These are phyloP conservation scores for Amphicarpaea edgeworthii DNA, from an alignment of 306 rosid genomes.

Conservation along the genomic window DNA sequence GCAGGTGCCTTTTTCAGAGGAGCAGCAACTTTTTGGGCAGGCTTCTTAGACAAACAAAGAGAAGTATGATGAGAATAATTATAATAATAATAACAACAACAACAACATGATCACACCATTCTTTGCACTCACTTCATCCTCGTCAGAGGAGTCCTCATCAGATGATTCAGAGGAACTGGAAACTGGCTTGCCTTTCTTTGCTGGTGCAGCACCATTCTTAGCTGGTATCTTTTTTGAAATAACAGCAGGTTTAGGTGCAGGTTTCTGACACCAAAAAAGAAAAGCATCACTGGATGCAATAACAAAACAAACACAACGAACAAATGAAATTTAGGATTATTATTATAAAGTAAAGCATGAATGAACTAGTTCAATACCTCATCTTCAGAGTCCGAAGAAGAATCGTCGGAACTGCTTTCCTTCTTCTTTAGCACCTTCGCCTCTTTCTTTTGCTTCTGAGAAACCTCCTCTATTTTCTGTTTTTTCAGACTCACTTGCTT, in stretches of 20 bases:
- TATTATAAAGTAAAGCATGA: background rate
- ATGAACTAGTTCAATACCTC: conserved; percentile 43
- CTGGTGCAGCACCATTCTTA: conserved; percentile 48
- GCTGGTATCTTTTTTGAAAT: conserved; percentile 44
- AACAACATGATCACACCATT: background rate
- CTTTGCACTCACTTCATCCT: conserved; percentile 54
- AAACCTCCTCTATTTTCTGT: conserved; percentile 69
- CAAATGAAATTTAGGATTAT: background rate
- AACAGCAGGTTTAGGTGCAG: conserved; percentile 45
- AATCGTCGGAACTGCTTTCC: conserved; percentile 72
- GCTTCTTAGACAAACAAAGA: conserved; percentile 31
- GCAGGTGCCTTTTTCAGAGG: background rate
- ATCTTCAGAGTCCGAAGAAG: conserved; percentile 67
- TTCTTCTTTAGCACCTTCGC: conserved; percentile 56
- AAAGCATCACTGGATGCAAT: no score
- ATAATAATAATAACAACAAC: no score
- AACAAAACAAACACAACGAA: background rate
- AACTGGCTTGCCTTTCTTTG: background rate
- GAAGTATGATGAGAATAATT: background rate
- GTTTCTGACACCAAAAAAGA: conserved; percentile 38
- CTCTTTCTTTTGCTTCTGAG: conserved; percentile 62
- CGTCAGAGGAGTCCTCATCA: conserved; percentile 52
- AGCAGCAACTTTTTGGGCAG: background rate
- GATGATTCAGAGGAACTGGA: conserved; percentile 16
- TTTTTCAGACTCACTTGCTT: conserved; percentile 71